phyloP scores from a whole-genome alignment of 768 basidiomycete species.

The Pleurotus cornucopiae region DNA sequence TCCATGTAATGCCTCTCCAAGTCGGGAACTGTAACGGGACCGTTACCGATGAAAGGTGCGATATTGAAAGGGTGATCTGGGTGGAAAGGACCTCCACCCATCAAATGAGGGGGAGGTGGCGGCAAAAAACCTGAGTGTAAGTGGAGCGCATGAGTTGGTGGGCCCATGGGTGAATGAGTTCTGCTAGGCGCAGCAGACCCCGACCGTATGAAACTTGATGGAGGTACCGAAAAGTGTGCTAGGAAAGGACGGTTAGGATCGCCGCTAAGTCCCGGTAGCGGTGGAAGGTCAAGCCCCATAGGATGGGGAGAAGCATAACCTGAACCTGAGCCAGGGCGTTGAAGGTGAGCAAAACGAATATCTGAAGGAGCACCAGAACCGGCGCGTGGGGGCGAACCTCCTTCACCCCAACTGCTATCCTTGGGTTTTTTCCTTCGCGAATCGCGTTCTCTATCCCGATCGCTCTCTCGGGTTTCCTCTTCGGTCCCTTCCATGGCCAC shows the following conservation, averaged over 20 bases:
- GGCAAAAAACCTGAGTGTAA: conserved; percentile 36
- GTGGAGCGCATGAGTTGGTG: conserved; percentile 26
- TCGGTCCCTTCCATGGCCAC: conserved; percentile 43
- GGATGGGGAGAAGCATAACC: conserved; percentile 10
- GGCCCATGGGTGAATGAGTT: conserved; percentile 67
- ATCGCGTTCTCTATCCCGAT: conserved; percentile 6
- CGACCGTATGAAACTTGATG: conserved; percentile 58
- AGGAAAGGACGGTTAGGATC: conserved; percentile 6
- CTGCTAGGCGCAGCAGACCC: conserved; percentile 65
- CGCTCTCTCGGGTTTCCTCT: conserved; percentile 23
- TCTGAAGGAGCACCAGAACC: conserved; percentile 3
- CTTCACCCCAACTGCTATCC: conserved; percentile 4
- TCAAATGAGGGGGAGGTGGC: conserved; percentile 31
- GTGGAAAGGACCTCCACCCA: conserved; percentile 9
- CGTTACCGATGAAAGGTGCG: conserved; percentile 14
- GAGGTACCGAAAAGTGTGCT: conserved; percentile 28
- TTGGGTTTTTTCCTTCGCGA: conserved; percentile 5
- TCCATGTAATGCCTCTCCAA: conserved; percentile 69
- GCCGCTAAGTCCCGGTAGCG: conserved; percentile 37
- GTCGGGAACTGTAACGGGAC: conserved; percentile 46
- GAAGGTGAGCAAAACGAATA: conserved; percentile 7
- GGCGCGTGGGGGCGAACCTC: conserved; percentile 3
- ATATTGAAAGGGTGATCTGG: conserved; percentile 6
- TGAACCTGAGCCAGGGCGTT: conserved; percentile 9
- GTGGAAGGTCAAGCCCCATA: conserved; percentile 59